Evolutionary conservation across 345 rosid species (phyloP).

Genomic region (Linum lewisii): DNA sequence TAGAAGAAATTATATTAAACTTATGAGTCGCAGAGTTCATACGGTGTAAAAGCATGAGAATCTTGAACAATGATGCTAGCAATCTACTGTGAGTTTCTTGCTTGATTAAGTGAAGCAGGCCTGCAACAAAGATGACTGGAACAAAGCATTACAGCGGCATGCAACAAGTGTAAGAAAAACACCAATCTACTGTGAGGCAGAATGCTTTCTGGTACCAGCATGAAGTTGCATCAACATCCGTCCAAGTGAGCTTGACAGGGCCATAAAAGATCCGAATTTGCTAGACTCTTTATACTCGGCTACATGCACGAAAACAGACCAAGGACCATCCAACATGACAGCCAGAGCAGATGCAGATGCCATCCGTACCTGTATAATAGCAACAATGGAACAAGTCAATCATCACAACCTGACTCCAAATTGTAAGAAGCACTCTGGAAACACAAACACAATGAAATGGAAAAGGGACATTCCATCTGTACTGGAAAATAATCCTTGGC

Average conservation of each 20-base stretch:
- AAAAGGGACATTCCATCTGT: background rate
- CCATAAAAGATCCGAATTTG: constrained; percentile 62
- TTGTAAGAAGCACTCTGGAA: background rate
- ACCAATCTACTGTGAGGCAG: constrained; percentile 9
- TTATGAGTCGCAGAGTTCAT: constrained; percentile 29
- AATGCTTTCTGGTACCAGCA: constrained; percentile 44
- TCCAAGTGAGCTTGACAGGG: constrained; percentile 86
- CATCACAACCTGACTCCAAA: background rate
- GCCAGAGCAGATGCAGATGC: constrained; percentile 70
- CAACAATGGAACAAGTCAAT: background rate
- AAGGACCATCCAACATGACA: constrained; percentile 77
- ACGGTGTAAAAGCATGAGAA: constrained; percentile 85
- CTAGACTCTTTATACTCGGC: constrained; percentile 79
- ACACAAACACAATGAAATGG: background rate
- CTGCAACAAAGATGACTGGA: constrained; percentile 31
- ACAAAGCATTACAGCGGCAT: constrained; percentile 13
- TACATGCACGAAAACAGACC: constrained; percentile 77
- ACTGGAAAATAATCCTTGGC: background rate
- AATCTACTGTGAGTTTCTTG: constrained; percentile 61
- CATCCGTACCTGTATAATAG: constrained; percentile 55
- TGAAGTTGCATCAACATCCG: constrained; percentile 82
- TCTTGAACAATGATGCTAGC: constrained; percentile 64
- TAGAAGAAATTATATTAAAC: background rate
- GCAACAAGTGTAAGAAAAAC: constrained; percentile 2
- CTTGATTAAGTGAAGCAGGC: constrained; percentile 64